phyloP scores from a whole-genome alignment of 2,329 filamentous ascomycete species.

The Didymella pomorum region DNA sequence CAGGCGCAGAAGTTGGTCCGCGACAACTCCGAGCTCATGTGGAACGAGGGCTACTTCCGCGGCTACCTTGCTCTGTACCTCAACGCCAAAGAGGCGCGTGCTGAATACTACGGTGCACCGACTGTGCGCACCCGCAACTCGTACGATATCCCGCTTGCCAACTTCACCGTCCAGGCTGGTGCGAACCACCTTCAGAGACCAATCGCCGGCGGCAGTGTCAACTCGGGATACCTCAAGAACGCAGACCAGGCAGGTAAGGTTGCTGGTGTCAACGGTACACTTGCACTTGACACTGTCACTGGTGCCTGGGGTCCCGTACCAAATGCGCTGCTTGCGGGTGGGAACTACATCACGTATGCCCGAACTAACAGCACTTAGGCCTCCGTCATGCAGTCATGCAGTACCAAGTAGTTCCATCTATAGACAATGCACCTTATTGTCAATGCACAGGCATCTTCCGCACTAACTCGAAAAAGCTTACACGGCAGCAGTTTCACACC shows the following conservation, averaged over 20 bases:
- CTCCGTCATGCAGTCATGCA: not conserved
- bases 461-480: not conserved
- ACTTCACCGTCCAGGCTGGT: conserved; percentile 70
- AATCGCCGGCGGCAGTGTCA: conserved; percentile 44
- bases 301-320: conserved; percentile 13
- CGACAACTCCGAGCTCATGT: conserved; percentile 69
- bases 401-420: not conserved
- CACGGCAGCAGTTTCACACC: not conserved
- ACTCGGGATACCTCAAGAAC: conserved; percentile 13
- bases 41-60: conserved; percentile 50
- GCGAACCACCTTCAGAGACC: conserved; percentile 63
- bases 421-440: conserved; percentile 13
- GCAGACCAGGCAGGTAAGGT: conserved; percentile 10
- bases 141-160: conserved; percentile 69
- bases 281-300: conserved; percentile 14
- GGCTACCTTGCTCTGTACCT: conserved; percentile 19
- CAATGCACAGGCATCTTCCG: not conserved
- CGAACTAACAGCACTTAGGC: conserved; percentile 7
- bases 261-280: conserved; percentile 6
- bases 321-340: conserved; percentile 12
- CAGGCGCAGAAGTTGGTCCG: conserved; percentile 32
- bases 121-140: conserved; percentile 65
- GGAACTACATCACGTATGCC: conserved; percentile 20
- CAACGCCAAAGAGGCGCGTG: conserved; percentile 52
- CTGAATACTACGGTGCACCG: conserved; percentile 68